Evolutionary conservation across 2,329 filamentous ascomycete genomes (phyloP), one percentile per base, ranked within the genome.

Genomic region (Arthroderma sp.): DNA sequence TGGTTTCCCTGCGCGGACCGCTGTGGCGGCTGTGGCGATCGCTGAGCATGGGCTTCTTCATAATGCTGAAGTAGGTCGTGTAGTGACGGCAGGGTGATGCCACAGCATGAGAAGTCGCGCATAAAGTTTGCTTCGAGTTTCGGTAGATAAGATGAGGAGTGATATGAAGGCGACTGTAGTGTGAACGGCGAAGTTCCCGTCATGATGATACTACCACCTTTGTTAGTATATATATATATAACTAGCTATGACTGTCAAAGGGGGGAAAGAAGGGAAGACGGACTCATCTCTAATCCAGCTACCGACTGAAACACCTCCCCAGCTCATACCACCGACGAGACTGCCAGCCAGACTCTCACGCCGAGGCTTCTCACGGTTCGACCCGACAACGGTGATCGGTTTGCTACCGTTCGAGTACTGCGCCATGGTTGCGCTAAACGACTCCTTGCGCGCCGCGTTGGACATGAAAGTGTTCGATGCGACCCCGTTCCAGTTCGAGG

Each of bases 201-300:
- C 88, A 96, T 96, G 70, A 94, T 85, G 68, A 96, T 91, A 71
- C 90, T 96, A 9, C 9, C 19, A 2, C n/a, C n/a, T n/a, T n/a
- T n/a, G 44, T 39, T 39, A 37, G 33, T 44, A 21, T 28, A n/a
- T 8, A 7, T 31, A 25, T 49, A 23, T 13, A 23, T 31, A 56
- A n/a, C n/a, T n/a, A n/a, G n/a, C n/a, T 25, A 56, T 28, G 33
- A 44, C 21, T 0, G 17, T n/a, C n/a, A n/a, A n/a, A 41, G 17
- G 19, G 8, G 19, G 56, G 54, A 44, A 54, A 60, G 31, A 47
- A 53, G 28, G 47, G 41, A 53, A 52, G 49, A 85, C 91, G 83
- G 83, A 98, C 93, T 98, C 93, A 76, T 98, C 91, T 72, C 88
- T 82, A 72, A 98, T 93, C 79, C 94, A 97, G 68, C 91, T 97